Conservation (phyloP, 805 yeast genomes). For the Hanseniaspora singularis region DNA sequence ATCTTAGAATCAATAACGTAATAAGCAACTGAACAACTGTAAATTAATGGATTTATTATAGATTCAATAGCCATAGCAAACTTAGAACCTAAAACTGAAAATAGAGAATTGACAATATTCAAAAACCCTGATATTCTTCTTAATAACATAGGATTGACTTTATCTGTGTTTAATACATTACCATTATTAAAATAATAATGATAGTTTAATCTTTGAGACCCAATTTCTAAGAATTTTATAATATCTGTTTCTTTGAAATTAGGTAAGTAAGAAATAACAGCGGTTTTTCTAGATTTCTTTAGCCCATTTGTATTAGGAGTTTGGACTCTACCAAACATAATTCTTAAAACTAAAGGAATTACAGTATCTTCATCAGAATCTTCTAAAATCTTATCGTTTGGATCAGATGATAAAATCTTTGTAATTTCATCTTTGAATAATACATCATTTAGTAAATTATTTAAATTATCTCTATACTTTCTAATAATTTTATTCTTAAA, state of each 20-base stretch:
- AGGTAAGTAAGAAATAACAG: slow-evolving; percentile 54
- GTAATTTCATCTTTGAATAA: slow-evolving; percentile 76
- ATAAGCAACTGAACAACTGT: slow-evolving; percentile 45
- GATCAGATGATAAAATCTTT: slow-evolving; percentile 40
- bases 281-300: slow-evolving; percentile 58
- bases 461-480: slow-evolving; percentile 62
- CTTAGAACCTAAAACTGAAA: slow-evolving; percentile 43
- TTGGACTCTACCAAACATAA: slow-evolving; percentile 79
- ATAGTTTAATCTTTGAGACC: slow-evolving; percentile 42
- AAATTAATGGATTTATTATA: slow-evolving; percentile 46
- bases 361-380: slow-evolving; percentile 45
- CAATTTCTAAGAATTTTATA: slow-evolving; percentile 47
- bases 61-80: slow-evolving; percentile 39
- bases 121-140: slow-evolving; percentile 54
- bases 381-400: slow-evolving; percentile 45
- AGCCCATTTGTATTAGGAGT: slow-evolving; percentile 53
- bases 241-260: slow-evolving; percentile 43
- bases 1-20: slow-evolving; percentile 25
- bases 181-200: slow-evolving; percentile 27
- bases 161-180: slow-evolving; percentile 20
- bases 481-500: slow-evolving; percentile 46
- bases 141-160: slow-evolving; percentile 28
- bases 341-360: slow-evolving; percentile 63
- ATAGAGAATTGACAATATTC: slow-evolving; percentile 28
- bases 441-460: slow-evolving; percentile 67